Evolutionary conservation across 2,329 filamentous ascomycete genomes (phyloP).

Genomic region (Coniochaeta sp.): DNA sequence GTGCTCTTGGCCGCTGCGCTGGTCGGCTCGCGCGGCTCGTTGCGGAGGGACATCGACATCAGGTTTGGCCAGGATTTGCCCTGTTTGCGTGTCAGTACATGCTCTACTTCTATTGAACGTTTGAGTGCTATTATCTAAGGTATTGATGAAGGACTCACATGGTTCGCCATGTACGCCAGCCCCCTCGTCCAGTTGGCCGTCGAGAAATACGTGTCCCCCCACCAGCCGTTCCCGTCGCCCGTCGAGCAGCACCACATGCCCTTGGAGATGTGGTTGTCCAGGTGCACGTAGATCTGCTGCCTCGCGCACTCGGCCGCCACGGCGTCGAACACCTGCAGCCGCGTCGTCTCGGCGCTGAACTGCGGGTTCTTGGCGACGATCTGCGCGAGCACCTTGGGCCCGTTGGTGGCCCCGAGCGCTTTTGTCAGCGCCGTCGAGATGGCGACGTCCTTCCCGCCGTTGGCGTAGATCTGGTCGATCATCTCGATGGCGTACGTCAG

Average conservation of each 20-base stretch:
- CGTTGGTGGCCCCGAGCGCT: constrained; percentile 44
- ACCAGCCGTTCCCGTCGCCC: constrained; percentile 52
- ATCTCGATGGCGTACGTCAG: constrained; percentile 58
- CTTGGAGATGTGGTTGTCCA: constrained; percentile 55
- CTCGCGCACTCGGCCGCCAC: constrained; percentile 49
- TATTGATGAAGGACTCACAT: constrained; percentile 37
- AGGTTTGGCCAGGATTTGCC: constrained; percentile 39
- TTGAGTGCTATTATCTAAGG: no score
- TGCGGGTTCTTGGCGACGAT: constrained; percentile 50
- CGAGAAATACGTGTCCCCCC: constrained; percentile 53
- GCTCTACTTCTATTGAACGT: background rate
- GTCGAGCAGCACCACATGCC: constrained; percentile 51
- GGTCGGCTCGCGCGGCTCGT: constrained; percentile 41
- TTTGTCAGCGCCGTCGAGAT: constrained; percentile 35
- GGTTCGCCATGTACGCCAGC: constrained; percentile 50
- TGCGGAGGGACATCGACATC: constrained; percentile 43
- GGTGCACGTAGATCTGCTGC: constrained; percentile 49
- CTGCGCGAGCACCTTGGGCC: constrained; percentile 38
- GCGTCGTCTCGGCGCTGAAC: constrained; percentile 46
- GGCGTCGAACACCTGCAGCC: constrained; percentile 53
- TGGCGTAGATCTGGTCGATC: constrained; percentile 50
- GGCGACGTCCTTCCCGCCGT: constrained; percentile 37
- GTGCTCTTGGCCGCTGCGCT: constrained; percentile 23
- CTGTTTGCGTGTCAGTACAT: constrained; percentile 17
- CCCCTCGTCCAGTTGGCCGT: constrained; percentile 54